Conservation (phyloP, 1,284 basidiomycete species). For the Ganoderma sp. region DNA sequence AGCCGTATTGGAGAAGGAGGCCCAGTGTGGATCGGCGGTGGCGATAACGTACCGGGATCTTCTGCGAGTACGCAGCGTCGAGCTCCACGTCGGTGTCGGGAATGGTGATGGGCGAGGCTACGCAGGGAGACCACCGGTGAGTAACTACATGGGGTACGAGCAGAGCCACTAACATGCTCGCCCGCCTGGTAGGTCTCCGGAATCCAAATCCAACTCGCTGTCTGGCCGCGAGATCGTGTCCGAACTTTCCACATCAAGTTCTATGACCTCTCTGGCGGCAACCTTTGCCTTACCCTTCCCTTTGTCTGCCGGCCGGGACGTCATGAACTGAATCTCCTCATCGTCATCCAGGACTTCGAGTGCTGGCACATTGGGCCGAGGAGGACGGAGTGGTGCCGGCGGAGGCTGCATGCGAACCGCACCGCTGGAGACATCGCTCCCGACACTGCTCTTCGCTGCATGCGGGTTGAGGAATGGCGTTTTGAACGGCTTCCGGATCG, state of each 20-base stretch:
- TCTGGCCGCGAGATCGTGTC: neutral
- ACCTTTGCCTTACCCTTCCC: neutral
- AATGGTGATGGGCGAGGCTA: conserved; percentile 36
- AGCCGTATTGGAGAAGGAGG: neutral
- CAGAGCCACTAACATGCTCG: neutral
- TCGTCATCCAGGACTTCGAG: neutral
- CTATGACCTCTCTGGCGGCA: neutral
- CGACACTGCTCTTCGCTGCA: conserved; percentile 17
- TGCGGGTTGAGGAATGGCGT: conserved; percentile 27
- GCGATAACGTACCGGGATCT: conserved; percentile 56
- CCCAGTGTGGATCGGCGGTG: neutral
- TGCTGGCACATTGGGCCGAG: neutral
- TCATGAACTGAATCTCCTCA: neutral
- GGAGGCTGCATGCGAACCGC: neutral
- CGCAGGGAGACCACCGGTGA: neutral
- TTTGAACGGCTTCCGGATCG: conserved; percentile 49
- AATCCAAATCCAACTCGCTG: conserved; percentile 1
- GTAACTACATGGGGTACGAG: neutral
- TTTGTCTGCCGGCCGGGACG: neutral
- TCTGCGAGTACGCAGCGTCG: conserved; percentile 63
- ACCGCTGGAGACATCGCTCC: conserved; percentile 13
- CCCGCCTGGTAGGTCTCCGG: neutral
- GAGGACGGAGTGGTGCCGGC: neutral
- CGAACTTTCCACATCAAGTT: neutral
- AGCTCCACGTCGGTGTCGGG: conserved; percentile 51